Conservation (phyloP, 2,329 filamentous ascomycete genomes). For the Teratosphaeria destructans region DNA sequence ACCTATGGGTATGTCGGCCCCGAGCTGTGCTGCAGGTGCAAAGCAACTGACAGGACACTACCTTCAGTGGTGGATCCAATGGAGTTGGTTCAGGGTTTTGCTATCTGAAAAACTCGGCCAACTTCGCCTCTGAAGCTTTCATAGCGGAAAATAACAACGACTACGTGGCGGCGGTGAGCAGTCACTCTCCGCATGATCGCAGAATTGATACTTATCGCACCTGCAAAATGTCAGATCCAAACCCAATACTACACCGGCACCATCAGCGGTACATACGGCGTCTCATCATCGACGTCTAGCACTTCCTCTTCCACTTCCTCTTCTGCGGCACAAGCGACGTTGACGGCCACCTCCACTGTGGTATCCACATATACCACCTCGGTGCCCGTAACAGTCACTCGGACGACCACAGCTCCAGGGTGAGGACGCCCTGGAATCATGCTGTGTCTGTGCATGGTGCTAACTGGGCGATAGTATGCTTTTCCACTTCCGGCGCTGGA, state of each 20-base stretch:
- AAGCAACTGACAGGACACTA: not conserved
- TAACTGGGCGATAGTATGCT: not conserved
- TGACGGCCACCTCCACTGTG: not conserved
- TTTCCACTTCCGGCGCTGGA: not conserved
- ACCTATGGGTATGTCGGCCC: not conserved
- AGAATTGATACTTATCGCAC: not conserved
- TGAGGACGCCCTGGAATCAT: not conserved
- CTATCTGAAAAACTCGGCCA: not conserved
- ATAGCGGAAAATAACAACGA: not conserved
- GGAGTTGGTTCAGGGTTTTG: not conserved
- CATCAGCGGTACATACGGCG: not conserved
- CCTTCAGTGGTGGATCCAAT: not conserved
- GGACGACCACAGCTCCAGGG: not conserved
- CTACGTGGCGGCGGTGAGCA: not conserved
- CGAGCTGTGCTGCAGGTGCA: not conserved
- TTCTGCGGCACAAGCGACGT: not conserved
- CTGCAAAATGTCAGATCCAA: not conserved
- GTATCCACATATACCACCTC: not conserved
- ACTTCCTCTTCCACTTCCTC: not conserved
- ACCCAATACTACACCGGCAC: not conserved
- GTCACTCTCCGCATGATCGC: not conserved
- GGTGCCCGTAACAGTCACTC: not conserved
- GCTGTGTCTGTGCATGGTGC: not conserved
- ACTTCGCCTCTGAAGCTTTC: not conserved
- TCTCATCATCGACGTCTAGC: not conserved